A percentile compares a stretch with the other conserved stretches of the same genome.
Evolutionary conservation across 2,329 filamentous ascomycete genomes (phyloP).

Genomic region (Penicillium nordicum): DNA sequence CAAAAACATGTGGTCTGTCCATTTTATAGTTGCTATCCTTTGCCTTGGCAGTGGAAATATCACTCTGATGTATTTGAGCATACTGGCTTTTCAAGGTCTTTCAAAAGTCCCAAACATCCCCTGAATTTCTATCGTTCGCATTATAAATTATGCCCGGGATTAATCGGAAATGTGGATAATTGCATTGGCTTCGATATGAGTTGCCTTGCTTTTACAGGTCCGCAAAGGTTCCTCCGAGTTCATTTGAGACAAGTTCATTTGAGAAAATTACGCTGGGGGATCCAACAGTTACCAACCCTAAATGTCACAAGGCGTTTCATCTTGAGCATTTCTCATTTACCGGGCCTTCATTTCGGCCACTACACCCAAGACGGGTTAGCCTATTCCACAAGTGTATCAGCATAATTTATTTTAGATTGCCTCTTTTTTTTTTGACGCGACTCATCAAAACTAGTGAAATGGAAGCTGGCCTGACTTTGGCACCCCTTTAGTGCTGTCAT

Average conservation of each 20-base stretch:
- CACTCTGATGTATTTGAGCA: not conserved
- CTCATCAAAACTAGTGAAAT: not conserved
- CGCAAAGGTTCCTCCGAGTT: constrained; percentile 12
- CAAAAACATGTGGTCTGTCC: not conserved
- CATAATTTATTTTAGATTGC: constrained; percentile 15
- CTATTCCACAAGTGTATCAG: constrained; percentile 12
- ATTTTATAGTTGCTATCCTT: not conserved
- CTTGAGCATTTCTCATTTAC: constrained; percentile 18
- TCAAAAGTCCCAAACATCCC: not conserved
- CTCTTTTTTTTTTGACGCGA: constrained; percentile 11
- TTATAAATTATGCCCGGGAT: not conserved
- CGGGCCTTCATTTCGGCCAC: constrained; percentile 12
- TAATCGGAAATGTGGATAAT: not conserved
- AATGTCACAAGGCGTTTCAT: constrained; percentile 22
- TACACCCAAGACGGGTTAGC: constrained; percentile 13
- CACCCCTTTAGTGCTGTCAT: constrained; percentile 3
- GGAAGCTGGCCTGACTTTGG: constrained; percentile 10
- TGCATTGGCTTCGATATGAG: not conserved
- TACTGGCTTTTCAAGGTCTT: not conserved
- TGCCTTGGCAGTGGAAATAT: not conserved
- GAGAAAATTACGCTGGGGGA: constrained; percentile 5
- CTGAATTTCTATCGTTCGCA: not conserved
- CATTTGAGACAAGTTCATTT: not conserved
- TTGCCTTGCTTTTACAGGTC: not conserved
- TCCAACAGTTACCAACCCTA: constrained; percentile 4